Base-by-base conservation (phyloP, 192 early-diverging fungal species). In the Umbelopsis ramanniana region DNA sequence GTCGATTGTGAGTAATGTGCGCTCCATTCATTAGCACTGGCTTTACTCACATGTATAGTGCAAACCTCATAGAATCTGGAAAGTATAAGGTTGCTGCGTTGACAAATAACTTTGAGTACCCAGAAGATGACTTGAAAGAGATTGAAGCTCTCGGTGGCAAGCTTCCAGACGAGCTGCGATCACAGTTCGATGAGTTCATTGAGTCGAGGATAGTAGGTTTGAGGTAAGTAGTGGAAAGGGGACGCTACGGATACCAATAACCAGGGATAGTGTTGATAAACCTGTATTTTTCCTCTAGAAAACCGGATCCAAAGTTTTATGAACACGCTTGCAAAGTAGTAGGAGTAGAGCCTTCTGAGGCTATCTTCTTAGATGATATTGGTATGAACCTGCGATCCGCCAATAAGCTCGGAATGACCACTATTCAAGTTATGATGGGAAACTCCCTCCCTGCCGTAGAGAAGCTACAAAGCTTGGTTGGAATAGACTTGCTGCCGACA, bases 291-390 rank as follows among this genome's bases (percentile, higher is more conserved):
- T 26, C n/a, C 23, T 48, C 8, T 72, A 83, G 93, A 53, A 96
- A 96, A 75, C 95, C 95, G 1, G 94, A 96, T 72, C 89, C 89
- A 3, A 81, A 76, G 29, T 85, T 95, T 57, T 96, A 88, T 66
- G 68, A 78, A 48, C 85, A 89, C 60, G 92, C 91, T 6, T 95
- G 93, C 81, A 82, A 92, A n/a, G 67, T 80, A 21, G 76, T 93
- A 15, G 87, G 86, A 11, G 86, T 96, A 23, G 29, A 79, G 17
- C 93, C 95, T 10, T 37, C 75, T 0, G 85, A 95, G 63, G 86
- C 77, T 6, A 85, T 95, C 43, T 95, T 96, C 72, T 71, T 96
- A 54, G 95, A 96, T 81, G 95, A 96, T 72, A 95, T 96, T 76
- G 89, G 87, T 21, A 80, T 70, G 79, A 95, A 95, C 54, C 72